Evolutionary conservation across 768 basidiomycete species (phyloP), one percentile per base, ranked within the genome.

Genomic region (Agrocybe pediades): DNA sequence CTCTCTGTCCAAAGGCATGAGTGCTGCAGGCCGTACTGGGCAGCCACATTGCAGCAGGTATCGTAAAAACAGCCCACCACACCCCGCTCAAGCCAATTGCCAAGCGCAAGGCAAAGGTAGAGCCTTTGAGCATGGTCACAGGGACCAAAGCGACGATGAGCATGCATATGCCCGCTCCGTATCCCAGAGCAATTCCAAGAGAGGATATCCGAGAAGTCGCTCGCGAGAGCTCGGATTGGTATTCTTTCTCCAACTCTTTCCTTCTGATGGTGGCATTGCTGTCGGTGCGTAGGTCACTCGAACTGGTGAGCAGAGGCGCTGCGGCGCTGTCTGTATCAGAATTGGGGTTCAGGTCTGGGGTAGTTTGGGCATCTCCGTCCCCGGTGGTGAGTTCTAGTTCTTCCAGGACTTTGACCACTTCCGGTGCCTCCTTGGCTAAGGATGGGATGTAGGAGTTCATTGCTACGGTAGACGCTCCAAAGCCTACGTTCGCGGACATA

Each of bases 381-480:
- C 11, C 33, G 3, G 33, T 3, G 33, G 13, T 13, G 11, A 36
- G 13, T 36, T 36, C 33, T n/a, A 55, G 49, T 43, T 79, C 70
- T 5, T 65, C 62, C 24, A 71, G 67, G 1, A 80, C 67, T 15
- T 66, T 58, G 16, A 75, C 61, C 8, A 88, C 85, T 57, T 87
- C 84, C 2, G 83, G 81, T 0, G 85, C 78, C 39, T 83, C 82
- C 55, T 79, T 80, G 2, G 90, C 90, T 7, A 93, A 79, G 1
- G 73, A 72, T 0, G 91, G 92, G 3, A 96, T 81, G 68, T 96
- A 96, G 0, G 92, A 82, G 65, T 98, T 98, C 78, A 92, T 83
- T 17, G 93, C 94, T 3, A 98, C 95, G 9, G 87, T 76, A 3
- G 88, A 90, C 0, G 87, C 88, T 1, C 94, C 91, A 59, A 97